These are phyloP conservation scores for Ceratobasidium theobromae DNA, from an alignment of 1,284 basidiomycete genomes.

Conservation along the genomic window DNA sequence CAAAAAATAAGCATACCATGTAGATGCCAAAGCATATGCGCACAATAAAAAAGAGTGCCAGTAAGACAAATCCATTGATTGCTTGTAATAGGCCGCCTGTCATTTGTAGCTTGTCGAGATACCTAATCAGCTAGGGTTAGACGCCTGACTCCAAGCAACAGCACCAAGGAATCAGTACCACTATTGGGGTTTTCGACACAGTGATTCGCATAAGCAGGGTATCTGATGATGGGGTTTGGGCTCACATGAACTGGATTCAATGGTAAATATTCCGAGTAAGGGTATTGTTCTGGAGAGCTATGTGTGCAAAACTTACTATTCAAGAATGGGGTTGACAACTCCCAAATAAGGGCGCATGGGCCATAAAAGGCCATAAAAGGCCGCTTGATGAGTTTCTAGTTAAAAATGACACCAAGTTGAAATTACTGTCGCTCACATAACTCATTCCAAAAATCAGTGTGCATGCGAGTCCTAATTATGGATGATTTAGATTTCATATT, in stretches of 20 bases:
- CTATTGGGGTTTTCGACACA: neutral
- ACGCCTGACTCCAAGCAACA: no score
- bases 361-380: constrained; percentile 75
- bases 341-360: constrained; percentile 72
- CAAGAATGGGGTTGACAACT: constrained; percentile 72
- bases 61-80: constrained; percentile 64
- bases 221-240: neutral
- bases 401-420: neutral
- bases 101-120: constrained; percentile 68
- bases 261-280: neutral
- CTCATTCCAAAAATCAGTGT: constrained; percentile 58
- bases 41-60: constrained; percentile 61
- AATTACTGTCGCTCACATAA: constrained; percentile 52
- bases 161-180: no score
- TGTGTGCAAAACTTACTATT: constrained; percentile 50
- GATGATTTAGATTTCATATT: neutral
- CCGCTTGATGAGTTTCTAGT: constrained; percentile 48
- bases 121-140: constrained; percentile 51
- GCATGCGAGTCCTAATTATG: constrained; percentile 55
- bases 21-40: constrained; percentile 66
- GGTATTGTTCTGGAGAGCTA: no score
- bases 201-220: neutral
- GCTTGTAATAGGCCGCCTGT: constrained; percentile 67
- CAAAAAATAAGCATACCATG: constrained; percentile 49
- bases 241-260: constrained; percentile 28